Conservation (phyloP, 305 asterid genomes). For the Fraxinus paxiana region DNA sequence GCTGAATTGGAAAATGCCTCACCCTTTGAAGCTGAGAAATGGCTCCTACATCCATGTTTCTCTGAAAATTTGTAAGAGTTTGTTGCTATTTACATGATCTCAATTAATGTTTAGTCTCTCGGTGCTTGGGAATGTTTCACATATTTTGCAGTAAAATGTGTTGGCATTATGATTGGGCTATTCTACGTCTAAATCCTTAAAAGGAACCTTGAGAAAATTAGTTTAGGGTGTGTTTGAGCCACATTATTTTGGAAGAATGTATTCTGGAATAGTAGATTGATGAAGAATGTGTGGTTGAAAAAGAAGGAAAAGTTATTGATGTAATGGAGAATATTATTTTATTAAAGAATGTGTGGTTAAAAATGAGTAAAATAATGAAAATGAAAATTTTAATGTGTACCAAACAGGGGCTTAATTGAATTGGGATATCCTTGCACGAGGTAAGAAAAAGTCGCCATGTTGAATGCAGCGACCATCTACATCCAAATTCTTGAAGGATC, state of each 20-base stretch:
- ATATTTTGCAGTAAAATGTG: neutral
- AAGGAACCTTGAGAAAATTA: neutral
- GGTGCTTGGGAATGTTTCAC: neutral
- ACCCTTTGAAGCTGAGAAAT: conserved; percentile 80
- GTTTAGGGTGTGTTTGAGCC: neutral
- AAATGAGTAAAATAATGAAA: too few relatives aligned
- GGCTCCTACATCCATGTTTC: conserved; percentile 68
- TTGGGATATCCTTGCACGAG: neutral
- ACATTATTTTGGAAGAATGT: too few relatives aligned
- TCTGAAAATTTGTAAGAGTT: conserved; percentile 63
- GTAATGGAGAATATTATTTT: too few relatives aligned
- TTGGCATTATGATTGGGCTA: neutral
- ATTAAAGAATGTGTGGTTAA: too few relatives aligned
- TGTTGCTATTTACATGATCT: neutral
- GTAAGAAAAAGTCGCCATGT: neutral
- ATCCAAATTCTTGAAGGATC: conserved; percentile 11
- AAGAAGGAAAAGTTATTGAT: too few relatives aligned
- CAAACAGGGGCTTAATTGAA: neutral
- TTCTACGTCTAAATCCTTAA: conserved; percentile 9
- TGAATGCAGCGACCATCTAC: neutral
- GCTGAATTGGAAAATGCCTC: conserved; percentile 85
- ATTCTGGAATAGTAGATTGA: too few relatives aligned
- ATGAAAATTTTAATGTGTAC: too few relatives aligned
- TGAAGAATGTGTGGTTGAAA: too few relatives aligned
- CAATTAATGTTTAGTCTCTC: neutral